Evolutionary conservation across 148 eudicot species (phyloP), one percentile per base, ranked within the genome.

Genomic region (Nyssa sinensis): DNA sequence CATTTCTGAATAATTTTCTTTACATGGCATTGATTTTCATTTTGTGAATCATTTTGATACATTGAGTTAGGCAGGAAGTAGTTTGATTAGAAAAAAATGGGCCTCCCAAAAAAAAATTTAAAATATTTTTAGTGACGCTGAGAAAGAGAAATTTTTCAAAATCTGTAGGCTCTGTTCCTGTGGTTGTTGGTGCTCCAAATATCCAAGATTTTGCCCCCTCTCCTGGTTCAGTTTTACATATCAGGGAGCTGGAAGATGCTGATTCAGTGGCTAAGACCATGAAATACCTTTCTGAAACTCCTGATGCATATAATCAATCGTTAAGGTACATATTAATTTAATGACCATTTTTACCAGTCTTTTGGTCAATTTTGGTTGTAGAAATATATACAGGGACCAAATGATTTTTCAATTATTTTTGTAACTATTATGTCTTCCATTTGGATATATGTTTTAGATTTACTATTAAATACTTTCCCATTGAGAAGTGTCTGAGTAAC

Each of bases 151-250:
- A 37, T 34, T 28, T 70, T 14, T 71, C 55, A 64, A 63, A 75
- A 68, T 77, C 3, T 70, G 41, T 78, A 94, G 98, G 98, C 68
- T 75, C 90, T 64, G 65, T 94, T 74, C 98, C 98, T 68, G 85
- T 94, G 79, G 97, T 94, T 28, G 88, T 94, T 79, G 98, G 98
- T 78, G 90, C 98, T 65, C 97, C 97, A 73, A 94, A 94, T 81
- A 92, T 94, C 74, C 87, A 84, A 79, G 97, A 94, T 66, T 92
- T 94, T 83, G 90, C 97, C 81, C 98, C 97, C 72, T 82, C 83
- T 74, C 88, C 82, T 44, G 86, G 81, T 77, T 84, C 93, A 60
- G 34, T 94, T 74, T 83, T 94, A 64, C 96, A 92, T 84, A 92
- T 94, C 68, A 94, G 81, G 84, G 96, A 94, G 75, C 81, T 89